Conservation (phyloP, 139 green algal genomes). For the Desmodesmus armatus region DNA sequence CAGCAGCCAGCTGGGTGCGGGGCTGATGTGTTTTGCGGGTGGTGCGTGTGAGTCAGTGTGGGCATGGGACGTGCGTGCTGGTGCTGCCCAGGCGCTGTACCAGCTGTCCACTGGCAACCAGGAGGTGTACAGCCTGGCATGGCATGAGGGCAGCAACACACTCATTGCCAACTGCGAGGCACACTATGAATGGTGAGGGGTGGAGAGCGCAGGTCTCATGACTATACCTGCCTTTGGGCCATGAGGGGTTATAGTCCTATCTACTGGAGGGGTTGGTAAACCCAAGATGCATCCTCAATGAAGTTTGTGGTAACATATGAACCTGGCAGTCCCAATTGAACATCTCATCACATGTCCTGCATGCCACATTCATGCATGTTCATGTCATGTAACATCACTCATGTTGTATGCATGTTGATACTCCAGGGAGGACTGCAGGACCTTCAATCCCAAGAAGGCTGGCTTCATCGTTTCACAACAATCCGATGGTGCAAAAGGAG, state of each 20-base stretch:
- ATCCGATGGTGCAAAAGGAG: no score
- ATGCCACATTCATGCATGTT: background rate
- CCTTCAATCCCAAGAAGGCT: no score
- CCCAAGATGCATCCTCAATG: background rate
- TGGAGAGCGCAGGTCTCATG: background rate
- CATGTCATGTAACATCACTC: background rate
- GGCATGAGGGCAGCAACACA: conserved; percentile 15
- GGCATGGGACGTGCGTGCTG: conserved; percentile 4
- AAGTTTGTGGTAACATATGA: background rate
- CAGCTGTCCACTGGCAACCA: conserved; percentile 15
- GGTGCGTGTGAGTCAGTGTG: background rate
- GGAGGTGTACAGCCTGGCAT: background rate
- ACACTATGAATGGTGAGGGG: background rate
- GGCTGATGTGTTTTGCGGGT: background rate
- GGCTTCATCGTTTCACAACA: no score
- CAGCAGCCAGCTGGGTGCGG: background rate
- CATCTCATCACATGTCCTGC: background rate
- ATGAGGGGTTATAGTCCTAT: background rate
- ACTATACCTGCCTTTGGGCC: background rate
- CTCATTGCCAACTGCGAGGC: background rate
- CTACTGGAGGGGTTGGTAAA: background rate
- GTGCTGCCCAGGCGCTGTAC: background rate
- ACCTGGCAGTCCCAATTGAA: background rate
- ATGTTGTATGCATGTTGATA: no score
- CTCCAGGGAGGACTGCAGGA: background rate